Evolutionary conservation across 2,329 filamentous ascomycete species (phyloP).

Genomic region (Onygena corvina): DNA sequence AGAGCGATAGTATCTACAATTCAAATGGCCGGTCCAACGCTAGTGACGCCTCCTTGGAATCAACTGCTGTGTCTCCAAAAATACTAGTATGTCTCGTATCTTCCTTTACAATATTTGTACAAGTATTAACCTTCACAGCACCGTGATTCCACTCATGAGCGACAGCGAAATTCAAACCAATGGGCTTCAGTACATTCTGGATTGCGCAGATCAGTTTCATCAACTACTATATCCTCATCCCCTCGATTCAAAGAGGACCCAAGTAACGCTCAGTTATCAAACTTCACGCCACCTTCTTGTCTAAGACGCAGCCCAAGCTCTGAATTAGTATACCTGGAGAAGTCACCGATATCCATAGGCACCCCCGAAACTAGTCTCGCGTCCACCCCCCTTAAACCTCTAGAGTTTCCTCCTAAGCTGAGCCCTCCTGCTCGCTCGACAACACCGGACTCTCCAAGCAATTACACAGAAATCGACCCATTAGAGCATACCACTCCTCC

Average conservation of each 20-base stretch:
- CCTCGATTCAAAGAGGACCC: slow-evolving; percentile 3
- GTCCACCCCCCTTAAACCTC: neutral
- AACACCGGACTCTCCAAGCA: neutral
- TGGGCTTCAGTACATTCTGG: neutral
- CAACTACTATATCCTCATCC: slow-evolving; percentile 7
- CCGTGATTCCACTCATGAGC: slow-evolving; percentile 8
- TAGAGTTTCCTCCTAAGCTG: neutral
- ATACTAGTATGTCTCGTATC: slow-evolving; percentile 12
- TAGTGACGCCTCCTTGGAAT: slow-evolving; percentile 19
- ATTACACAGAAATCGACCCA: neutral
- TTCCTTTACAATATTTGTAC: neutral
- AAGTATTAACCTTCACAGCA: neutral
- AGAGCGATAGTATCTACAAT: slow-evolving; percentile 15
- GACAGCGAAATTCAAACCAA: slow-evolving; percentile 5
- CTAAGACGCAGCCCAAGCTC: neutral
- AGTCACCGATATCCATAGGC: neutral
- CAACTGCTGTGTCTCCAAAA: slow-evolving; percentile 19
- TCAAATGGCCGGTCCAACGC: slow-evolving; percentile 10
- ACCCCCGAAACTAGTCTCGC: neutral
- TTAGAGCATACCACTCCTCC: neutral
- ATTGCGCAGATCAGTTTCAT: slow-evolving; percentile 12
- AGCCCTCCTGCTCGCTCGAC: neutral
- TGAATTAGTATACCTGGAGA: neutral
- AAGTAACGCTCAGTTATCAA: neutral
- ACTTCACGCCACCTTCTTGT: neutral